Conservation (phyloP, 257 asterid species). For the Lantana camara region DNA sequence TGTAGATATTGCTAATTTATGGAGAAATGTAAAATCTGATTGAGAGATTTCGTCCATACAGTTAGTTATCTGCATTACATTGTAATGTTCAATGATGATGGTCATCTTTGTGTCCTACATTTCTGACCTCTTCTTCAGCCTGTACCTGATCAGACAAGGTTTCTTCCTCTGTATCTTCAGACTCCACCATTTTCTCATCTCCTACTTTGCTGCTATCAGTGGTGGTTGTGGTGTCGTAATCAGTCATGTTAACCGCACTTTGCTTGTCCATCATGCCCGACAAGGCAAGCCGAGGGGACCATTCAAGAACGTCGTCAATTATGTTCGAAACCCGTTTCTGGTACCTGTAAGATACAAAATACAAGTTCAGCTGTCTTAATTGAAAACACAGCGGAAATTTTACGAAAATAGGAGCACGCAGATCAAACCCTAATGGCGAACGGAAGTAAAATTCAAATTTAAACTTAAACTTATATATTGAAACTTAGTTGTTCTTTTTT, state of each 20-base stretch:
- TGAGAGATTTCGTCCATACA: conserved; percentile 28
- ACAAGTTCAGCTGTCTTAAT: not conserved
- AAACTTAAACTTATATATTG: not conserved
- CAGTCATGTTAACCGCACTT: conserved; percentile 53
- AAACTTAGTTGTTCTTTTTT: not conserved
- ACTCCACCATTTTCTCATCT: conserved; percentile 34
- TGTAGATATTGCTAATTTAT: no score
- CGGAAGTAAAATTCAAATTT: not conserved
- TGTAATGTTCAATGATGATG: conserved; percentile 28
- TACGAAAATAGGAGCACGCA: not conserved
- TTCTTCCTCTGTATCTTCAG: conserved; percentile 41
- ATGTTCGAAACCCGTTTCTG: conserved; percentile 94
- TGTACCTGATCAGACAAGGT: conserved; percentile 36
- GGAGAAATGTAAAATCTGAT: conserved; percentile 17
- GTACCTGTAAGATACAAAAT: conserved; percentile 59
- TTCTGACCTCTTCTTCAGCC: conserved; percentile 43
- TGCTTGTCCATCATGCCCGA: conserved; percentile 98
- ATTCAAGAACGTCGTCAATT: conserved; percentile 94
- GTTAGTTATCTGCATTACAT: conserved; percentile 32
- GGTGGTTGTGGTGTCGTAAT: conserved; percentile 38
- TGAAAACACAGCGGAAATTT: not conserved
- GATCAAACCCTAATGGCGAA: no score
- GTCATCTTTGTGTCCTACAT: conserved; percentile 36
- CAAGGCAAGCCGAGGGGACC: conserved; percentile 94
- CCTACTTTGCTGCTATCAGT: conserved; percentile 44